Evolutionary conservation across 1,139 yeast genomes (phyloP), one percentile per base, ranked within the genome.

Genomic region (Yamadazyma songkhlaensis): DNA sequence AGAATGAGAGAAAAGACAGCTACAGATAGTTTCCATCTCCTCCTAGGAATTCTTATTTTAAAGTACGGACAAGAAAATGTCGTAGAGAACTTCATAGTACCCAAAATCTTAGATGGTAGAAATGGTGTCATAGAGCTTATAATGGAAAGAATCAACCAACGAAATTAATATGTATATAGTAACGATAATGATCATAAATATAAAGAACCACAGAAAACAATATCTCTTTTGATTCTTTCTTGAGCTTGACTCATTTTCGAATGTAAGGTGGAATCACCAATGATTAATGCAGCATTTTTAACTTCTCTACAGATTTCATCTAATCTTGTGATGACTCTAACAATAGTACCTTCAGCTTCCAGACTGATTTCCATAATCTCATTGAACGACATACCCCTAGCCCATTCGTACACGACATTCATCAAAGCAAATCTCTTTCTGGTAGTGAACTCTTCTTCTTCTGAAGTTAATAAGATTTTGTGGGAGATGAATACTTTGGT

Each of bases 361-460:
- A 79, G 81, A 46, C 95, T 85, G 47, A 88, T 74, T 43, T 79
- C 83, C 84, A 90, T 92, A 49, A 92, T 92, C 41, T 87, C 94
- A 47, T 84, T 84, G 64, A 92, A 92, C 1, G 94, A 75, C 72
- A 89, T 74, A 2, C 98, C 99, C 48, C 95, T 74, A 1, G 97
- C 97, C 99, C 99, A 92, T 61, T 92, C 97, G 57, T 92, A 92
- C 3, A 92, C 96, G 9, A 89, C 96, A 57, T 89, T 92, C 60
- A 87, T 85, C 53, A 92, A 71, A 0, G 94, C 96, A 62, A 92
- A 92, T 48, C 98, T 68, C 51, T 88, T 83, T 48, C 84, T 75
- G 43, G 88, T 95, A 44, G 82, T 62, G 51, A 89, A 90, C 45
- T 84, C 88, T 37, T 84, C 84, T 53, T 92, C 98, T 41, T 90